A percentile compares a stretch with the other conserved stretches of the same genome.
Conservation (phyloP, 179 eudicot species). For the Silene noctiflora region DNA sequence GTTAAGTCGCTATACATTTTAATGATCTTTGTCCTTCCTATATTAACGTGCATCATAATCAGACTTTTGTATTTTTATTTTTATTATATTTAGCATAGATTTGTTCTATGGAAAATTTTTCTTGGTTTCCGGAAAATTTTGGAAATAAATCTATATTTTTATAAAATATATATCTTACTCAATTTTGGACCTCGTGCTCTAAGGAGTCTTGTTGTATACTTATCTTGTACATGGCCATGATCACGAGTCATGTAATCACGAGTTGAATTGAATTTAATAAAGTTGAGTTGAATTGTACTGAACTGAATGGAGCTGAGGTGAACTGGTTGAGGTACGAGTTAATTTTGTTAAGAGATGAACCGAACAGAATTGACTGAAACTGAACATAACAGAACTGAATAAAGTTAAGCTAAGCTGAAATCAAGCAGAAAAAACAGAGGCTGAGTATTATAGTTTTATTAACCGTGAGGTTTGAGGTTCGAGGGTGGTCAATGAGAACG, state of each 20-base stretch:
- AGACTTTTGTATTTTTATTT: conserved; percentile 17
- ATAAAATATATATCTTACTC: neutral
- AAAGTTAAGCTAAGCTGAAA: too few relatives aligned
- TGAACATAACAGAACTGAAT: too few relatives aligned
- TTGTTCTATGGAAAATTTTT: conserved; percentile 4
- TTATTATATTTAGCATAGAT: conserved; percentile 10
- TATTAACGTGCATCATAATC: conserved; percentile 31
- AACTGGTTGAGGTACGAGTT: too few relatives aligned
- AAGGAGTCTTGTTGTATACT: neutral
- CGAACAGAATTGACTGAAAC: too few relatives aligned
- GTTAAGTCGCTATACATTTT: conserved; percentile 37
- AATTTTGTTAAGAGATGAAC: too few relatives aligned
- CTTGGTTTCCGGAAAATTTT: conserved; percentile 23
- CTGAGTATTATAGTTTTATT: too few relatives aligned
- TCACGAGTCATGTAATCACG: neutral
- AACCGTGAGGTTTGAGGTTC: neutral
- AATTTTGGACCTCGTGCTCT: neutral
- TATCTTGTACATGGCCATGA: neutral
- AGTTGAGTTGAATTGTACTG: too few relatives aligned
- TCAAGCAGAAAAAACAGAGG: too few relatives aligned
- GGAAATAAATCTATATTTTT: conserved; percentile 9
- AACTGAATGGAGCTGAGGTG: too few relatives aligned
- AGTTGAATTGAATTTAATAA: too few relatives aligned
- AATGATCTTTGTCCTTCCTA: conserved; percentile 35
- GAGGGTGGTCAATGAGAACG: neutral